Conservation (phyloP, 2,329 filamentous ascomycete genomes). For the Cladophialophora exuberans region DNA sequence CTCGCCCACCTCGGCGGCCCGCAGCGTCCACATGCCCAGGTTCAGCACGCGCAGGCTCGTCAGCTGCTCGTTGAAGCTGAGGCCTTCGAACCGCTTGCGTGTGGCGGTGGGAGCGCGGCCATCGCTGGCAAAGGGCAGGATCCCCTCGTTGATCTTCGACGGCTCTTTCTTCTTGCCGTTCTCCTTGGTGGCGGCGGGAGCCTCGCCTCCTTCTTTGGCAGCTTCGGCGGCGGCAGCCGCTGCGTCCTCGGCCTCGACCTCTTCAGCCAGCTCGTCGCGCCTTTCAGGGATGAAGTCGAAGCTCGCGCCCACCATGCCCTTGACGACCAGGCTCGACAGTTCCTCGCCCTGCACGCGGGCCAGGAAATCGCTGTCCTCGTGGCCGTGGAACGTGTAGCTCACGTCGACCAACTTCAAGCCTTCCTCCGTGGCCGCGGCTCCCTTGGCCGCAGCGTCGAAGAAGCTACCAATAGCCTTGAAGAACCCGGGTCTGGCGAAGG, state of each 20-base stretch:
- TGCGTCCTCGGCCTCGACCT: slow-evolving; percentile 7
- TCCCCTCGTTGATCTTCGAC: slow-evolving; percentile 20
- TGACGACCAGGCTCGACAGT: slow-evolving; percentile 20
- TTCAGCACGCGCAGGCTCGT: slow-evolving; percentile 27
- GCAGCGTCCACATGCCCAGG: slow-evolving; percentile 28
- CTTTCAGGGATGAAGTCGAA: slow-evolving; percentile 26
- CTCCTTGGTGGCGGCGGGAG: too few species aligned
- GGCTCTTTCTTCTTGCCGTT: slow-evolving; percentile 17
- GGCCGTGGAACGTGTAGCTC: slow-evolving; percentile 50
- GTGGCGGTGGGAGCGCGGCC: slow-evolving; percentile 26
- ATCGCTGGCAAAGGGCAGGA: slow-evolving; percentile 30
- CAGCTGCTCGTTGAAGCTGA: slow-evolving; percentile 15
- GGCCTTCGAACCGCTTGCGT: slow-evolving; percentile 24
- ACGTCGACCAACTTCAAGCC: slow-evolving; percentile 51
- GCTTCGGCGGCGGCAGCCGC: too few species aligned
- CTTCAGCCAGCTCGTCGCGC: slow-evolving; percentile 17
- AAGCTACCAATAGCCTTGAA: slow-evolving; percentile 39
- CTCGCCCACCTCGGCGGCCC: slow-evolving; percentile 25
- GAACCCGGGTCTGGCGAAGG: slow-evolving; percentile 49
- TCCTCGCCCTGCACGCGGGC: slow-evolving; percentile 40
- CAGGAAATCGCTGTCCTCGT: slow-evolving; percentile 49
- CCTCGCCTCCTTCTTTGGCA: neutral
- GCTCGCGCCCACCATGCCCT: slow-evolving; percentile 23
- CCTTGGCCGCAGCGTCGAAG: slow-evolving; percentile 21
- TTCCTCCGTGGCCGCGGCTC: slow-evolving; percentile 19